A percentile compares a stretch with the other conserved stretches of the same genome.
Conservation (phyloP, 2,329 filamentous ascomycete genomes). For the Ophiostoma fasciatum region DNA sequence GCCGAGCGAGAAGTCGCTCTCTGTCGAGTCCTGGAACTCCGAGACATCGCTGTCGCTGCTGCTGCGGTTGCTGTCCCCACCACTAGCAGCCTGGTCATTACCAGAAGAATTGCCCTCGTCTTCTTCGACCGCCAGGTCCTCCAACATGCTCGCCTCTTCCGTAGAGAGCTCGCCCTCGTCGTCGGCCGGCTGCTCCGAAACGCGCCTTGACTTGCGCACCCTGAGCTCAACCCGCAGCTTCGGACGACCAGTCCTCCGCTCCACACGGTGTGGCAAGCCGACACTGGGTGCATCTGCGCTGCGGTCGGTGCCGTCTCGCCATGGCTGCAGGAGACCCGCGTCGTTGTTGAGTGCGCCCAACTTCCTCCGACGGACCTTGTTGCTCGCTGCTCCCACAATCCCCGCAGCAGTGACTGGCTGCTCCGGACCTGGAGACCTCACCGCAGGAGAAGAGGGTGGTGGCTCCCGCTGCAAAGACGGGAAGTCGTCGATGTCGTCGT, state of each 20-base stretch:
- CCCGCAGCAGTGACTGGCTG: no score
- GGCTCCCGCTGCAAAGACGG: neutral
- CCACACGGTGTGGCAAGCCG: no score
- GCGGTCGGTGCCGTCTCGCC: no score
- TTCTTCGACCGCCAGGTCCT: constrained; percentile 2
- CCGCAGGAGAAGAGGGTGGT: neutral
- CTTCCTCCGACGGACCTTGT: constrained; percentile 6
- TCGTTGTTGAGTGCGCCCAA: constrained; percentile 6
- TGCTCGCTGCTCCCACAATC: neutral
- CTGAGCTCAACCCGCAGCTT: constrained; percentile 6
- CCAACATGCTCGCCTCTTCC: constrained; percentile 8
- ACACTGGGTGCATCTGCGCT: no score
- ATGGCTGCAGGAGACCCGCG: constrained; percentile 2
- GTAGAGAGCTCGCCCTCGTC: constrained; percentile 8
- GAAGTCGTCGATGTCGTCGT: constrained; percentile 5
- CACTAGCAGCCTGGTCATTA: no score
- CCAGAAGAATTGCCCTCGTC: neutral
- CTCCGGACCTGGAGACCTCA: neutral
- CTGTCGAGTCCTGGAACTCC: constrained; percentile 7
- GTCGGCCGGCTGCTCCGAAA: constrained; percentile 3
- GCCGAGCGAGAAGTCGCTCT: neutral
- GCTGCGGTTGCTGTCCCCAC: no score
- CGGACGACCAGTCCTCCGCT: no score
- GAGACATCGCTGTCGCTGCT: constrained; percentile 3
- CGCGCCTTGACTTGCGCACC: constrained; percentile 5